Percentiles rank a stretch among this genome's conserved stretches.
Evolutionary conservation across 2,329 filamentous ascomycete genomes (phyloP).

Genomic region (Neofusicoccum parvum): DNA sequence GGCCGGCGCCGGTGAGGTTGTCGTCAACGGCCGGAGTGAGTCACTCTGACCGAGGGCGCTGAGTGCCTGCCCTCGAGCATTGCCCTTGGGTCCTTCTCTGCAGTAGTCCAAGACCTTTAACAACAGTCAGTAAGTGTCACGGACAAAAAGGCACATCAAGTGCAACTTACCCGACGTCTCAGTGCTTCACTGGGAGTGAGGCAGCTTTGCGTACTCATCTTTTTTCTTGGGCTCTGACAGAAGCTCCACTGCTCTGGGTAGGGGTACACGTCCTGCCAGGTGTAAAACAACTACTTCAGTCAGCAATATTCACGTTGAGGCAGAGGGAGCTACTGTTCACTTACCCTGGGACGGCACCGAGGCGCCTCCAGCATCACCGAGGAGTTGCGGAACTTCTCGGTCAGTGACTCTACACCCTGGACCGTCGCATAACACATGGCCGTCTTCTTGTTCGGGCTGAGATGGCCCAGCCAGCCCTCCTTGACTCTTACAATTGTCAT

Average conservation of each 20-base stretch:
- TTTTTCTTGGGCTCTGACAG: too few relatives aligned
- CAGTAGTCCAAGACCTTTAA: too few relatives aligned
- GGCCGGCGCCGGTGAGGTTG: not conserved
- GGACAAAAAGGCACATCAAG: too few relatives aligned
- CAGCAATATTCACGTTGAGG: conserved; percentile 1
- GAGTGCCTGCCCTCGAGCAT: too few relatives aligned
- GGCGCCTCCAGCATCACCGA: conserved; percentile 88
- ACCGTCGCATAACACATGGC: conserved; percentile 96
- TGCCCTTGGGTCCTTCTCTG: too few relatives aligned
- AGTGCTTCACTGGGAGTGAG: too few relatives aligned
- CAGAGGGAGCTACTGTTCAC: conserved; percentile 11
- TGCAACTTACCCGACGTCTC: too few relatives aligned
- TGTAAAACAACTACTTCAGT: conserved; percentile 49
- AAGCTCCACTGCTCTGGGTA: conserved; percentile 29
- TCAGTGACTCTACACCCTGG: conserved; percentile 85
- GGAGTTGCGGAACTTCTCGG: conserved; percentile 96
- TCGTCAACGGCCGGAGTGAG: not conserved
- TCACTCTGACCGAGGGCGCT: too few relatives aligned
- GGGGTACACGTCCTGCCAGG: conserved; percentile 47
- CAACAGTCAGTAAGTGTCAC: too few relatives aligned
- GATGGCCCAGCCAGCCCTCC: conserved; percentile 43
- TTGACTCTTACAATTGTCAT: conserved; percentile 66
- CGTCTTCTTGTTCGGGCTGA: conserved; percentile 73
- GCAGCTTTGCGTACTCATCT: too few relatives aligned
- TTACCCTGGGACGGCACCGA: conserved; percentile 81